These are phyloP conservation scores for Amylostereum areolatum DNA, from an alignment of 1,284 basidiomycete species.

Conservation along the genomic window DNA sequence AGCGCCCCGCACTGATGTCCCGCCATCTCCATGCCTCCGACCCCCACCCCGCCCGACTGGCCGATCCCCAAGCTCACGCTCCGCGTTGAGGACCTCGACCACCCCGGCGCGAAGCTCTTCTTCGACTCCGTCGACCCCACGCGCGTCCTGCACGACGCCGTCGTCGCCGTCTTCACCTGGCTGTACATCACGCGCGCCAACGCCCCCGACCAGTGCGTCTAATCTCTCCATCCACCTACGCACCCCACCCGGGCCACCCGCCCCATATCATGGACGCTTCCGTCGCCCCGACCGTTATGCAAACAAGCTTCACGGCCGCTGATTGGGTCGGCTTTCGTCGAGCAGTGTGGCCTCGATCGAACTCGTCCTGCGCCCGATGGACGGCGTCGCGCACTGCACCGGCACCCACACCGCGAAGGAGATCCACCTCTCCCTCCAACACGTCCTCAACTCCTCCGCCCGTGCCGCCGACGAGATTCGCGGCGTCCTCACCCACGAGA, in stretches of 20 bases:
- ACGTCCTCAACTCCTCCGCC: conserved; percentile 39
- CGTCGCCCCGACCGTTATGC: not conserved
- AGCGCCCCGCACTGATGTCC: conserved; percentile 12
- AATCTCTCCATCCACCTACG: not conserved
- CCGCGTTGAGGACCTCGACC: conserved; percentile 50
- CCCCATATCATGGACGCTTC: not conserved
- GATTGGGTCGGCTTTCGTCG: too few relatives aligned
- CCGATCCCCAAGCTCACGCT: conserved; percentile 51
- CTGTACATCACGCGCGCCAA: conserved; percentile 50
- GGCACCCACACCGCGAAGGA: conserved; percentile 56
- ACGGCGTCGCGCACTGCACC: conserved; percentile 59
- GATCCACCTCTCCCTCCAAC: conserved; percentile 63
- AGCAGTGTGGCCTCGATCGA: conserved; percentile 46
- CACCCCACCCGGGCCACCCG: not conserved
- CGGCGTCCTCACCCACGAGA: conserved; percentile 62
- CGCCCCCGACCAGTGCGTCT: conserved; percentile 49
- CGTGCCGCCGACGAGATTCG: conserved; percentile 54
- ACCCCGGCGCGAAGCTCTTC: conserved; percentile 54
- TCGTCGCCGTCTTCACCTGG: conserved; percentile 47
- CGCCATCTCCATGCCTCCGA: conserved; percentile 24
- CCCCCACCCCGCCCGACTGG: conserved; percentile 30
- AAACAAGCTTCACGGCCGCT: not conserved
- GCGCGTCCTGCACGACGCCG: conserved; percentile 42
- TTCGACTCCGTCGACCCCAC: conserved; percentile 43
- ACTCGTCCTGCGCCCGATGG: conserved; percentile 56